These are phyloP conservation scores for Calvatia gigantea DNA, from an alignment of 768 basidiomycete genomes.

Conservation along the genomic window DNA sequence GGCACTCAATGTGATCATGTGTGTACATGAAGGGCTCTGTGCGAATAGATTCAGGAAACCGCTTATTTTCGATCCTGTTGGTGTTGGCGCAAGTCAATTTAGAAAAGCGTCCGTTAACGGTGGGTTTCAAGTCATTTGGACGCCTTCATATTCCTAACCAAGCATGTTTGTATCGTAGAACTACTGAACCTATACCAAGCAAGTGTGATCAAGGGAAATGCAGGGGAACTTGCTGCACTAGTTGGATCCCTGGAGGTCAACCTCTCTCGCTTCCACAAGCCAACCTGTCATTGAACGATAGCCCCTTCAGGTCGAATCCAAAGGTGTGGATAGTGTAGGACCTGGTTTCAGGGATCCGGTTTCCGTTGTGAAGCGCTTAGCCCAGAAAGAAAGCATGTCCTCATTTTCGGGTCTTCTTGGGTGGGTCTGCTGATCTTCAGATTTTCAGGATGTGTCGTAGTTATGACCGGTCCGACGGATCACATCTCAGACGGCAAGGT, in stretches of 20 bases:
- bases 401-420: not conserved
- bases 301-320: conserved; percentile 53
- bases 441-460: conserved; percentile 69
- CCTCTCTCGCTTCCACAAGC: not conserved
- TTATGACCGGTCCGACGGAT: conserved; percentile 76
- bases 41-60: conserved; percentile 73
- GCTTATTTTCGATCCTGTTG: conserved; percentile 89
- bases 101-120: conserved; percentile 61
- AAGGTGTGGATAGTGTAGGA: conserved; percentile 87
- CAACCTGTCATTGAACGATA: not conserved
- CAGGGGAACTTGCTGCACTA: conserved; percentile 80
- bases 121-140: conserved; percentile 22
- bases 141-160: not conserved
- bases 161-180: conserved; percentile 33
- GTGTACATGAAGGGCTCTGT: conserved; percentile 32
- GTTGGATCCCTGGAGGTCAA: conserved; percentile 72
- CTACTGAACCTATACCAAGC: conserved; percentile 78
- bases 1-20: not conserved
- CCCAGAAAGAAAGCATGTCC: conserved; percentile 70
- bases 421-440: not conserved
- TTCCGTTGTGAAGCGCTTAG: conserved; percentile 63
- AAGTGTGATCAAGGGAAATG: conserved; percentile 93
- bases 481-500: conserved; percentile 79
- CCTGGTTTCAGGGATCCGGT: conserved; percentile 74
- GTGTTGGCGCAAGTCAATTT: conserved; percentile 77